Evolutionary conservation across 2,329 filamentous ascomycete species (phyloP), one percentile per base, ranked within the genome.

Genomic region (Fusarium compactum): DNA sequence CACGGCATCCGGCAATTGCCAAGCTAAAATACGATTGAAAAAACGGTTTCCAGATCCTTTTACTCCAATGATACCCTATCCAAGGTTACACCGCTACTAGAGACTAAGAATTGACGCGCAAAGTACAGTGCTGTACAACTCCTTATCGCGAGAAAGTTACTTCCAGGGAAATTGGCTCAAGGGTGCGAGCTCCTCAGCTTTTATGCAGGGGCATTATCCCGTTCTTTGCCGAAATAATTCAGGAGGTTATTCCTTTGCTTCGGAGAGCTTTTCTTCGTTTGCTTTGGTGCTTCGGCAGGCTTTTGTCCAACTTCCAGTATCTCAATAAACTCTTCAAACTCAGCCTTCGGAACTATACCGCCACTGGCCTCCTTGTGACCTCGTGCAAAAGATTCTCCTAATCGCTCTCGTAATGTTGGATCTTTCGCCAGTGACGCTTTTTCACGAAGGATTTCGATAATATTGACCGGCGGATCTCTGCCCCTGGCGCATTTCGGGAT

Each of bases 341-440:
- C 88, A 3, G 82, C 84, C 14, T 79, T 83, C 0, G 83, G 83
- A 0, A 92, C 86, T 47, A 91, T 89, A 0, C 90, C 90, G 2
- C 90, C 90, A 50, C 87, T 90, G 1, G 90, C 90, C 73, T 91
- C 89, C 64, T 89, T 90, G 67, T 92, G 90, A 0, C 90, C 90
- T 55, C 86, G 83, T 1, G 89, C 90, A 73, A 92, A 92, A 27
- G 85, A 89, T 50, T 89, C 85, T 0, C 90, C 90, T 14, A 91
- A 74, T 16, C 89, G 78, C 57, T 85, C 81, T 6, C 78, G 73
- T 58, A 83, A 65, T 7, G 78, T 82, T 32, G 78, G 74, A 34
- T 81, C 80, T 14, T 79, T 78, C 20, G 80, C 81, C 18, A 72
- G 74, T 38, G 80, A 80, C 30, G 87, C 89, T 45, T 88, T 84